Conservation (phyloP, 2,329 filamentous ascomycete species). For the Botryotinia narcissicola region DNA sequence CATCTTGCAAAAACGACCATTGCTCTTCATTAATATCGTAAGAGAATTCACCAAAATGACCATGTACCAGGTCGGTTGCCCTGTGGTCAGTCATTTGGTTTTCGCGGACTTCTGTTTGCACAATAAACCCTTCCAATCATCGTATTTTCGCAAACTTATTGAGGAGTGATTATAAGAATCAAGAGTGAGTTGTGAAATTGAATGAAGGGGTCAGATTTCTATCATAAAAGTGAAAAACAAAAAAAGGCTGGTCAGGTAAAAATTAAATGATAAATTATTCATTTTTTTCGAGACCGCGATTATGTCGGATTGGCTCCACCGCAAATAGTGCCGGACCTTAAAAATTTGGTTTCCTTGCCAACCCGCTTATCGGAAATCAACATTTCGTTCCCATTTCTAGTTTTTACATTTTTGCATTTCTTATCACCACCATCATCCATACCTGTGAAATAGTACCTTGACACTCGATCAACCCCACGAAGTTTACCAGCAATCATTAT, state of each 20-base stretch:
- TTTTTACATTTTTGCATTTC: not conserved
- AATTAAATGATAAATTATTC: slow-evolving; percentile 5
- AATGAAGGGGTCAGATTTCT: slow-evolving; percentile 1
- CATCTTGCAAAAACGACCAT: slow-evolving; percentile 37
- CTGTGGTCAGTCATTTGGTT: slow-evolving; percentile 41
- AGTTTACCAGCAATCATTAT: not conserved
- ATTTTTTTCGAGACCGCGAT: slow-evolving; percentile 1
- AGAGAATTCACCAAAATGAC: slow-evolving; percentile 50
- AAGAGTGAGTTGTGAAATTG: not conserved
- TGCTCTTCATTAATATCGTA: slow-evolving; percentile 42
- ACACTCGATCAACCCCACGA: not conserved
- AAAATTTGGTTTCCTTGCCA: slow-evolving; percentile 22
- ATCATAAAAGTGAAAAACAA: not conserved
- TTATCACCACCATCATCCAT: not conserved
- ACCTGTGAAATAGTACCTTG: not conserved
- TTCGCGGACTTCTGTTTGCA: slow-evolving; percentile 28
- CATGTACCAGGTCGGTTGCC: slow-evolving; percentile 49
- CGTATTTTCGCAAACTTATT: slow-evolving; percentile 4
- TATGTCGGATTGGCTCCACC: slow-evolving; percentile 5
- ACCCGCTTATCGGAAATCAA: slow-evolving; percentile 17
- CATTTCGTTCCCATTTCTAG: not conserved
- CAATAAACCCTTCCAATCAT: slow-evolving; percentile 31
- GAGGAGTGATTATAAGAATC: not conserved
- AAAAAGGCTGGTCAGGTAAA: slow-evolving; percentile 5
- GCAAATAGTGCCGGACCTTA: slow-evolving; percentile 4